A percentile compares a stretch with the other conserved stretches of the same genome.
Conservation (phyloP, 257 asterid genomes). For the Forsythia suspensa region DNA sequence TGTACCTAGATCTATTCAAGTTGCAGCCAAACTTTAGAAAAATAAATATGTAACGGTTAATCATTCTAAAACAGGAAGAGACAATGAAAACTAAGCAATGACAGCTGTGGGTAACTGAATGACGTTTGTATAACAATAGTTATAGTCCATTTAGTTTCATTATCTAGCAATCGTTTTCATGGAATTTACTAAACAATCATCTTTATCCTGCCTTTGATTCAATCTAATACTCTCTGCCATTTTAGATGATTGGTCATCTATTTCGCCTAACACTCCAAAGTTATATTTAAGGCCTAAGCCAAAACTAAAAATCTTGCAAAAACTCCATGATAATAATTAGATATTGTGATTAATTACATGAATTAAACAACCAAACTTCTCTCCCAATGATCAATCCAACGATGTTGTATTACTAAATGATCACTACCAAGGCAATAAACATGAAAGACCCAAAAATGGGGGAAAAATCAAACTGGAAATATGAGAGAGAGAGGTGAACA, state of each 20-base stretch:
- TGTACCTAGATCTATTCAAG: slow-evolving; percentile 1
- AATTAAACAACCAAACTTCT: too few species aligned
- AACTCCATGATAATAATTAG: too few species aligned
- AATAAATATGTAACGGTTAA: background rate
- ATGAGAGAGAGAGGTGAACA: background rate
- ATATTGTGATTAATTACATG: too few species aligned
- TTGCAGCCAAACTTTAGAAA: background rate
- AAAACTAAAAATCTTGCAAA: background rate
- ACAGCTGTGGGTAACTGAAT: background rate
- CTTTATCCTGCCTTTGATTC: background rate
- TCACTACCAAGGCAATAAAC: background rate
- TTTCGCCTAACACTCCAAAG: background rate
- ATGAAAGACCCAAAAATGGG: background rate
- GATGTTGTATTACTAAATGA: background rate
- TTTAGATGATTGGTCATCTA: background rate
- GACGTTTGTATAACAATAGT: background rate
- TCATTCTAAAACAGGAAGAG: background rate
- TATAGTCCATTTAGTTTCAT: background rate
- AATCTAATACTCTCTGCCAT: background rate
- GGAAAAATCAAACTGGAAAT: background rate
- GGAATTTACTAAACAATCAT: background rate
- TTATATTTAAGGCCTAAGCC: background rate
- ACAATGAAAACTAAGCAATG: background rate
- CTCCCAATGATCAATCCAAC: background rate
- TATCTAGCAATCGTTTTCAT: background rate